phyloP scores from a whole-genome alignment of 192 early-diverging fungal genomes.

The Coemansia sp. region DNA sequence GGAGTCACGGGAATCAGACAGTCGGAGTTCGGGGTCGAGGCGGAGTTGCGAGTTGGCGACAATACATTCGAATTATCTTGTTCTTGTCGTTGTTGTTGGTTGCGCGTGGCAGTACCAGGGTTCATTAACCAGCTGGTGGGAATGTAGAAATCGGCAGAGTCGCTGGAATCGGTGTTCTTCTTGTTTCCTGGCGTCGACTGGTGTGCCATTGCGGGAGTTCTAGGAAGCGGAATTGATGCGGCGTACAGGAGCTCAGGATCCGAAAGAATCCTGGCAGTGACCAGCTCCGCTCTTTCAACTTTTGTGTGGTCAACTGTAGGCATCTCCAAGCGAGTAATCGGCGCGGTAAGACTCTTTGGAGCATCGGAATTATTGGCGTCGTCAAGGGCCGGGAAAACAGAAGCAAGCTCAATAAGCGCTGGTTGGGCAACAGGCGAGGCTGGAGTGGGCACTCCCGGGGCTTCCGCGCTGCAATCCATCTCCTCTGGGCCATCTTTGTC shows the following conservation, averaged over 20 bases:
- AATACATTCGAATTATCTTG: neutral
- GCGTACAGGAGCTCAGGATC: conserved; percentile 43
- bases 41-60: neutral
- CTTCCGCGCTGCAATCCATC: neutral
- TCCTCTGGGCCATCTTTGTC: neutral
- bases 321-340: neutral
- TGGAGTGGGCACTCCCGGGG: neutral
- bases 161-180: neutral
- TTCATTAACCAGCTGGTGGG: conserved; percentile 50
- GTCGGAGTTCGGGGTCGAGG: neutral
- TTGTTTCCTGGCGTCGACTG: conserved; percentile 14
- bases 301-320: neutral
- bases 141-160: conserved; percentile 32
- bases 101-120: conserved; percentile 10
- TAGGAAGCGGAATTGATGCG: conserved; percentile 42
- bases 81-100: conserved; percentile 3
- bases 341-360: neutral
- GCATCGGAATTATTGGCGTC: neutral
- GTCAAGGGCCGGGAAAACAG: neutral
- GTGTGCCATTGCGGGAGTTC: conserved; percentile 22
- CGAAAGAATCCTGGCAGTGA: conserved; percentile 33
- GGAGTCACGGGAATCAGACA: conserved; percentile 44
- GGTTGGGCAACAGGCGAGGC: neutral
- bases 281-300: conserved; percentile 15
- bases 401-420: neutral